phyloP scores from a whole-genome alignment of 345 rosid genomes.

The Gossypium anomalum region DNA sequence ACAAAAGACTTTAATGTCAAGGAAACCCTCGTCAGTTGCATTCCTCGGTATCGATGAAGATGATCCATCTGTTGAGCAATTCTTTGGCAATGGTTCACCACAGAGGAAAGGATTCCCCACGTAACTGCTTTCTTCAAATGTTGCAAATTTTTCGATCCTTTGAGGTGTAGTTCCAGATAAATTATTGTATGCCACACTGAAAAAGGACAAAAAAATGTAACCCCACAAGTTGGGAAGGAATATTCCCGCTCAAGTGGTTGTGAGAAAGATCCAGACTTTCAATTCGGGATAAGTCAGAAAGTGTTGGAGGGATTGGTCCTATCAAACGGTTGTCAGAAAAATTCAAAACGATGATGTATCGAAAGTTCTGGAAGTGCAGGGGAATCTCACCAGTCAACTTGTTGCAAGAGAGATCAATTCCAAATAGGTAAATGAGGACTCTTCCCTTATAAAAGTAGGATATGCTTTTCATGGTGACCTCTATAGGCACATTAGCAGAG shows the following conservation, averaged over 20 bases:
- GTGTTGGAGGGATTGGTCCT: not conserved
- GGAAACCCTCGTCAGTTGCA: not conserved
- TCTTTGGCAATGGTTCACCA: not conserved
- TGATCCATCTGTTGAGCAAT: too few species aligned
- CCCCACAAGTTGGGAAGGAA: not conserved
- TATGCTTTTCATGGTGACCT: not conserved
- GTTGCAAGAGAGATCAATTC: not conserved
- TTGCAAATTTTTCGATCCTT: not conserved
- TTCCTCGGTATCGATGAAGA: too few species aligned
- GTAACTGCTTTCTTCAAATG: not conserved
- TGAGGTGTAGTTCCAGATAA: not conserved
- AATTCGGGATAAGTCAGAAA: not conserved
- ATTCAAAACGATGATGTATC: not conserved
- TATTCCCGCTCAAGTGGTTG: not conserved
- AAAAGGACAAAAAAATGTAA: not conserved
- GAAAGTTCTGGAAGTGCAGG: not conserved
- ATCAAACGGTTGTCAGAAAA: not conserved
- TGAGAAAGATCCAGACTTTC: not conserved
- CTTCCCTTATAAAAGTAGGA: not conserved
- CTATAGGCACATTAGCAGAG: not conserved
- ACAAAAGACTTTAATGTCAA: not conserved
- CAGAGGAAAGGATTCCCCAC: not conserved
- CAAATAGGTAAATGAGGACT: not conserved
- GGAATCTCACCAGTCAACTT: not conserved
- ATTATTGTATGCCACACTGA: not conserved